Evolutionary conservation across 768 basidiomycete genomes (phyloP).

Genomic region (Mycena capillaripes): DNA sequence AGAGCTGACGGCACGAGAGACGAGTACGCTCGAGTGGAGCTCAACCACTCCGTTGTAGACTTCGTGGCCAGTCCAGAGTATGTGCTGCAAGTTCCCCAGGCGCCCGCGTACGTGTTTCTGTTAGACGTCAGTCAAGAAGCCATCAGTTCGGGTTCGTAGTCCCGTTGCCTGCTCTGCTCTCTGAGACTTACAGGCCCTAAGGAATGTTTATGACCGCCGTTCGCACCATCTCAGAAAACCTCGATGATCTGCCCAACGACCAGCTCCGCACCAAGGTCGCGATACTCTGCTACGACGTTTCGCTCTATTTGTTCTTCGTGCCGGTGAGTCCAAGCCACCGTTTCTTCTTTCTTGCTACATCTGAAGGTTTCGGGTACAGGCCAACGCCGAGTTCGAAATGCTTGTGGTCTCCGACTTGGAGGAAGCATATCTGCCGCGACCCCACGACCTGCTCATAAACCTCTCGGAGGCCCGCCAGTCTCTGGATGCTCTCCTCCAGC

Average conservation of each 20-base stretch:
- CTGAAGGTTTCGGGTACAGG: background rate
- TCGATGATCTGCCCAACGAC: slow-evolving; percentile 76
- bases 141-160: slow-evolving; percentile 64
- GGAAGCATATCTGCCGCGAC: slow-evolving; percentile 75
- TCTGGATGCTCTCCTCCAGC: slow-evolving; percentile 65
- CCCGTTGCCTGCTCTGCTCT: background rate
- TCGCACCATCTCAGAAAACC: slow-evolving; percentile 73
- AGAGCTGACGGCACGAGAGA: slow-evolving; percentile 69
- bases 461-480: slow-evolving; percentile 65
- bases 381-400: slow-evolving; percentile 55
- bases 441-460: slow-evolving; percentile 74
- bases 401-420: slow-evolving; percentile 78
- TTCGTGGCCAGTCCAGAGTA: slow-evolving; percentile 79
- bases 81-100: slow-evolving; percentile 75
- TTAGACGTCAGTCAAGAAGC: slow-evolving; percentile 76
- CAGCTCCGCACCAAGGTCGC: slow-evolving; percentile 72
- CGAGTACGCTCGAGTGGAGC: slow-evolving; percentile 66
- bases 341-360: slow-evolving; percentile 27
- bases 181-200: background rate
- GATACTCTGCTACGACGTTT: slow-evolving; percentile 71
- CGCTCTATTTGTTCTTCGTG: slow-evolving; percentile 76
- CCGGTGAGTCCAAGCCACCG: slow-evolving; percentile 47
- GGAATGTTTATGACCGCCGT: slow-evolving; percentile 78
- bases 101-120: slow-evolving; percentile 76
- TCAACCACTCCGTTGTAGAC: slow-evolving; percentile 73